Base-by-base conservation (phyloP, 305 asterid species). In the Coffea humblotiana region DNA sequence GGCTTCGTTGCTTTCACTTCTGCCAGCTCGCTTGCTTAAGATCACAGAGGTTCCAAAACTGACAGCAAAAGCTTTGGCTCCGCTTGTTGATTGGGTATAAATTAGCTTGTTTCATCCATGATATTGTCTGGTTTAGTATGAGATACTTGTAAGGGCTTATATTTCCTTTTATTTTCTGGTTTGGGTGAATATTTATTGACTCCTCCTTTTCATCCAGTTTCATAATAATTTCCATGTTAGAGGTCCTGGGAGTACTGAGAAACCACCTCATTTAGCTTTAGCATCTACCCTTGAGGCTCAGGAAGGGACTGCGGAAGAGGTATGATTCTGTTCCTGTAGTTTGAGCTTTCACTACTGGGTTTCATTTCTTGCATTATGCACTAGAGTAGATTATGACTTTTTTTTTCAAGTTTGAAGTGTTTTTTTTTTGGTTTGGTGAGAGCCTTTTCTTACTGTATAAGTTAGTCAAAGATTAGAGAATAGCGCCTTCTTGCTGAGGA, bases 1-100 rank as follows among this genome's bases (percentile, higher is more conserved):
- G 99, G 98, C 99, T 80, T 88, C 97, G 81, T 85, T 96, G 80
- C 95, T 94, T 64, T 94, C 99, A 74, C 92, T 94, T 76, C 88
- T 96, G 83, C 99, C 99, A 48, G 40, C 88, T 48, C 88, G 87
- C 86, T 85, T 96, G 89, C 81, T 90, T 88, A 91, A 91, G 88
- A 85, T 88, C 82, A 82, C 86, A 29, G 97, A 91, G 79, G 80
- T 72, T 69, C 87, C 97, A 37, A 87, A 87, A 77, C 93, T 92
- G 84, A 92, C 96, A 40, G 91, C 95, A 73, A 85, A 86, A n/a
- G 77, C 75, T 80, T 81, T 96, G 85, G 78, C 86, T 80, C 93
- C 96, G 65, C 84, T 96, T 80, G 96, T 90, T 81, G 83, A 72
- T 84, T 95, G 99, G 99, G 99, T 95, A 92, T 77, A 90, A 73